These are phyloP conservation scores for Eragrostis curvula DNA, from an alignment of 176 grass and related monocot genomes.

Conservation along the genomic window DNA sequence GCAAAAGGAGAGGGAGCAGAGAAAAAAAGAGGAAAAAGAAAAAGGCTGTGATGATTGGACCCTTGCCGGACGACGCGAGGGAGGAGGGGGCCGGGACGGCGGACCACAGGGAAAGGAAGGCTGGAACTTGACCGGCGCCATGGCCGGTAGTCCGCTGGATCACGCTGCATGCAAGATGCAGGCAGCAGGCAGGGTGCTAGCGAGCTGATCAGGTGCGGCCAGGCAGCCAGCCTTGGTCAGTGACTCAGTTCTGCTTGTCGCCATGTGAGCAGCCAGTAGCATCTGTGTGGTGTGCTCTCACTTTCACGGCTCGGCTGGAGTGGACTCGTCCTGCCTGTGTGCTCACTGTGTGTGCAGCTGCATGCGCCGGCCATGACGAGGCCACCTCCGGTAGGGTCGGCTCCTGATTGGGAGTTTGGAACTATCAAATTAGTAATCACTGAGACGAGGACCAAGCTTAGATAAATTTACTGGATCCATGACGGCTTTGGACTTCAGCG, in stretches of 20 bases:
- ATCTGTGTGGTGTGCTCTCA: conserved; percentile 41
- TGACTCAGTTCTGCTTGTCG: background rate
- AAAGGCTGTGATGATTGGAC: conserved; percentile 34
- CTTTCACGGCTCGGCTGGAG: conserved; percentile 38
- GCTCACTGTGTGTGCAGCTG: background rate
- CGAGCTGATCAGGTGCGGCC: background rate
- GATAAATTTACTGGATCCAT: too few relatives aligned
- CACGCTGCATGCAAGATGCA: conserved; percentile 2
- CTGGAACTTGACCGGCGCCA: conserved; percentile 37
- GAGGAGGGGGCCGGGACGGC: background rate
- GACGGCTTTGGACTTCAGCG: too few relatives aligned
- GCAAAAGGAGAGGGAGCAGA: background rate
- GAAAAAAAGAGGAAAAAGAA: background rate
- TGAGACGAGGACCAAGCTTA: too few relatives aligned
- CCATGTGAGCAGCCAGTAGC: background rate
- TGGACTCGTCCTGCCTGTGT: conserved; percentile 23
- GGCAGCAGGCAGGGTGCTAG: background rate
- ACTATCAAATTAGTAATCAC: too few relatives aligned
- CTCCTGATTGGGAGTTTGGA: too few relatives aligned
- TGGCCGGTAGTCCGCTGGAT: conserved; percentile 38
- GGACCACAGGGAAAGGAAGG: conserved; percentile 25
- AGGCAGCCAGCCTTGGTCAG: background rate
- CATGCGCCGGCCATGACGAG: background rate
- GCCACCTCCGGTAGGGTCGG: too few relatives aligned
- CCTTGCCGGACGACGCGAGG: background rate